phyloP scores from a whole-genome alignment of 2,329 filamentous ascomycete species.

The Penicillium sp. region DNA sequence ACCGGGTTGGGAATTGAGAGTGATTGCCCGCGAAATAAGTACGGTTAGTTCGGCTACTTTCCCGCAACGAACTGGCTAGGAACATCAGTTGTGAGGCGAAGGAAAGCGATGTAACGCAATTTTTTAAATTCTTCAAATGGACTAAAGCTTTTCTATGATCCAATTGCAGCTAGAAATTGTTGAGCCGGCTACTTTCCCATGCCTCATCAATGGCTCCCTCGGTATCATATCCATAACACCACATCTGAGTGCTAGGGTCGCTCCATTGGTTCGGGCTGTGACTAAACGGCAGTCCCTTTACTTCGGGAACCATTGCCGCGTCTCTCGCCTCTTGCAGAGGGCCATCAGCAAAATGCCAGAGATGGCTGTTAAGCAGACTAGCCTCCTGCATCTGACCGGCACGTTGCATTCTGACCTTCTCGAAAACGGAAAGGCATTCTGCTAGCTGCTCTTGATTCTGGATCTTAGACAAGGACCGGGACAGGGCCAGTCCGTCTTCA shows the following conservation, averaged over 20 bases:
- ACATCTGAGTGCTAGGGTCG: constrained; percentile 48
- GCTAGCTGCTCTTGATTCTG: constrained; percentile 28
- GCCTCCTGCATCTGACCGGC: constrained; percentile 46
- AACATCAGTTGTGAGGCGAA: not conserved
- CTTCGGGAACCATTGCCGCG: constrained; percentile 43
- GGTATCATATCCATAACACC: constrained; percentile 52
- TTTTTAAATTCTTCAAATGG: not conserved
- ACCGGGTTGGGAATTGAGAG: fast-evolving
- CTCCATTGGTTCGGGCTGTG: constrained; percentile 52
- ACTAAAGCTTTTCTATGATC: not conserved
- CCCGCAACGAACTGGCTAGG: not conserved
- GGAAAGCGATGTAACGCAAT: not conserved
- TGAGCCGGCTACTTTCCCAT: constrained; percentile 16
- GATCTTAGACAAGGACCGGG: constrained; percentile 14
- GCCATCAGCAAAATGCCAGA: constrained; percentile 52
- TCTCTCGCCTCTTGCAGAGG: constrained; percentile 45
- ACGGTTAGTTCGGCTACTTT: not conserved
- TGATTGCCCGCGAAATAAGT: not conserved
- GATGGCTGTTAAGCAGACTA: constrained; percentile 47
- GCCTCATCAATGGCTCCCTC: constrained; percentile 37
- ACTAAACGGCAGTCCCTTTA: constrained; percentile 36
- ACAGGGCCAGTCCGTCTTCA: constrained; percentile 45
- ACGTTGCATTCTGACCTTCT: constrained; percentile 36
- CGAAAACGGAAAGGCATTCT: constrained; percentile 36
- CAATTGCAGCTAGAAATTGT: not conserved